Evolutionary conservation across 306 rosid genomes (phyloP), one percentile per base, ranked within the genome.

Genomic region (Vicia villosa): DNA sequence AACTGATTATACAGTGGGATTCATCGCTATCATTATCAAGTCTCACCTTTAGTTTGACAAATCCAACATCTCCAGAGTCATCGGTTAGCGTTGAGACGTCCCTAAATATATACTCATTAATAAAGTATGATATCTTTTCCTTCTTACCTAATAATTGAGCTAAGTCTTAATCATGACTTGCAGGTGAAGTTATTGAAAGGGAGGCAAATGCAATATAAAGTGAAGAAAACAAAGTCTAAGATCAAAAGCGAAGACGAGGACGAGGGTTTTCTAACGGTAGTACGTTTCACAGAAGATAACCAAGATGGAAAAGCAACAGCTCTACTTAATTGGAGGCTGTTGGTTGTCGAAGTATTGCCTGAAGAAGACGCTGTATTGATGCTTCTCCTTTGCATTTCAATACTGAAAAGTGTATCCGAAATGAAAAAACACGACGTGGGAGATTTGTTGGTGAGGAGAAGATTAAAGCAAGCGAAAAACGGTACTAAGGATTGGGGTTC

Each of bases 401-500:
- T 94, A 67, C 86, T 94, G 45, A 80, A 71, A 80, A 88, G 96
- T 58, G 82, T 88, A 30, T 86, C 98, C 4, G 96, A 85, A 24
- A 88, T 88, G 88, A 86, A 50, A 59, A 86, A 84, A 77, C 87
- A 85, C 73, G 97, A 90, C 21, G 32, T 90, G 40, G 98, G 98
- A 49, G 73, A 81, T 42, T 79, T 94, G 82, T 65, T 88, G 70
- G 77, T 80, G 4, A 83, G 98, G 80, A 85, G 96, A 86, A 86
- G 98, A 70, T 32, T 90, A 40, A 91, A 73, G 77, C 92, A 94
- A 69, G 80, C 83, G 30, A 84, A 55, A 74, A 26, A 75, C 52
- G 97, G 96, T 26, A 81, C 73, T 7, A 84, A 89, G 71, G 97
- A 87, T 52, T 91, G 92, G 92, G 94, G 97, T 63, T 94, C 99